phyloP scores from a whole-genome alignment of 805 yeast genomes.

The Starmerella khaoyaiensis region DNA sequence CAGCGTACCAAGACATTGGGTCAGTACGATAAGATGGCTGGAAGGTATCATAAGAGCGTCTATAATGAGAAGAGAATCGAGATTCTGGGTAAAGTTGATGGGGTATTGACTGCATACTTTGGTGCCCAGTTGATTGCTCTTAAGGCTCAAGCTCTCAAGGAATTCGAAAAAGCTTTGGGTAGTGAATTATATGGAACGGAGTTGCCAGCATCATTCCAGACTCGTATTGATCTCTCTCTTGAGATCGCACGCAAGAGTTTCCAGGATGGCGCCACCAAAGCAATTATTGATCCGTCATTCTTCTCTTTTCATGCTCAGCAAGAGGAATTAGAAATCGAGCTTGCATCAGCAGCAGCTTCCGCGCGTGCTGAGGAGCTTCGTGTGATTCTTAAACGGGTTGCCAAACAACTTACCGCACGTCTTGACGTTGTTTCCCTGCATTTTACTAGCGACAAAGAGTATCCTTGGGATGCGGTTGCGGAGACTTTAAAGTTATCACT shows the following conservation, averaged over 20 bases:
- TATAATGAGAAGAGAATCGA: conserved; percentile 48
- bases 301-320: conserved; percentile 20
- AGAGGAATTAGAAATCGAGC: conserved; percentile 25
- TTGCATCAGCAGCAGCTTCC: conserved; percentile 27
- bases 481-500: conserved; percentile 33
- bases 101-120: conserved; percentile 32
- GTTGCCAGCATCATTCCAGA: conserved; percentile 26
- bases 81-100: conserved; percentile 39
- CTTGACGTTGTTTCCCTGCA: conserved; percentile 27
- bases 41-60: conserved; percentile 56
- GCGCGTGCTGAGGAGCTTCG: conserved; percentile 23
- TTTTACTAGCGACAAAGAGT: conserved; percentile 29
- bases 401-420: conserved; percentile 24
- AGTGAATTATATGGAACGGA: too few species aligned
- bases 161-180: conserved; percentile 19
- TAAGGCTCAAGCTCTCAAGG: conserved; percentile 28
- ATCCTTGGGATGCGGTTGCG: conserved; percentile 56
- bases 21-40: conserved; percentile 56
- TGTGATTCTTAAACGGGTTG: conserved; percentile 34
- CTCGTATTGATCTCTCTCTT: conserved; percentile 23
- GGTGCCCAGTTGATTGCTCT: conserved; percentile 32
- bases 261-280: conserved; percentile 27
- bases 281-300: conserved; percentile 27
- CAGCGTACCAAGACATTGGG: conserved; percentile 38
- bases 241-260: conserved; percentile 24